phyloP scores from a whole-genome alignment of 805 yeast species.

The Metschnikowia matae region DNA sequence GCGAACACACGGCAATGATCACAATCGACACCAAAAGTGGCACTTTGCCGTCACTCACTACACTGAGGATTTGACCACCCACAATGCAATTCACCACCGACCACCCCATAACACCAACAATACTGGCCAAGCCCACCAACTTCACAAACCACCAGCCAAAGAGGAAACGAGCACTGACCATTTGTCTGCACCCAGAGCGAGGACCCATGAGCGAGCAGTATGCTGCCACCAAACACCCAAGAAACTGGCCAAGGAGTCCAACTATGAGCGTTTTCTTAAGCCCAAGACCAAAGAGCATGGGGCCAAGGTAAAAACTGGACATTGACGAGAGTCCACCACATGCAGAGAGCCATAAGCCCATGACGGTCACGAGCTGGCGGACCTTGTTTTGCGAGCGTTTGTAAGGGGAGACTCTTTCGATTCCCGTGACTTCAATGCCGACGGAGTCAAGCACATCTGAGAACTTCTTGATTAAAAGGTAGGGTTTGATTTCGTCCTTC shows the following conservation, averaged over 20 bases:
- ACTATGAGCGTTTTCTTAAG: constrained; percentile 58
- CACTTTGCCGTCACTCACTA: constrained; percentile 59
- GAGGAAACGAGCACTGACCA: constrained; percentile 74
- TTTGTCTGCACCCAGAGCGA: constrained; percentile 82
- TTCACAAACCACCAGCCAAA: constrained; percentile 88
- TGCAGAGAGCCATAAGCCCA: constrained; percentile 81
- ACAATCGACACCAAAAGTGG: constrained; percentile 73
- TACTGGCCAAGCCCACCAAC: constrained; percentile 65
- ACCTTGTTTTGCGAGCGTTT: constrained; percentile 47
- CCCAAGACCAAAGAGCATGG: constrained; percentile 64
- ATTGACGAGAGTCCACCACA: constrained; percentile 86
- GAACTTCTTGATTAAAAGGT: constrained; percentile 9
- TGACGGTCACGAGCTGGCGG: constrained; percentile 41
- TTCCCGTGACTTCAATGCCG: constrained; percentile 75
- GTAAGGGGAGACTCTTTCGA: constrained; percentile 67
- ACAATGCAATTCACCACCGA: constrained; percentile 85
- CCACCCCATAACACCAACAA: constrained; percentile 86
- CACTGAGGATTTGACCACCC: constrained; percentile 77
- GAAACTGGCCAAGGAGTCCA: constrained; percentile 58
- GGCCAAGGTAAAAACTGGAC: constrained; percentile 78
- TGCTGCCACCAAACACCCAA: constrained; percentile 77
- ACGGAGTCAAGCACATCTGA: constrained; percentile 40
- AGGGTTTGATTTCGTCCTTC: constrained; percentile 13
- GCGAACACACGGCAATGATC: constrained; percentile 60
- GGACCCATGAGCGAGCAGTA: constrained; percentile 89